phyloP scores from a whole-genome alignment of 768 basidiomycete species.

The Pleurotus citrinopileatus region DNA sequence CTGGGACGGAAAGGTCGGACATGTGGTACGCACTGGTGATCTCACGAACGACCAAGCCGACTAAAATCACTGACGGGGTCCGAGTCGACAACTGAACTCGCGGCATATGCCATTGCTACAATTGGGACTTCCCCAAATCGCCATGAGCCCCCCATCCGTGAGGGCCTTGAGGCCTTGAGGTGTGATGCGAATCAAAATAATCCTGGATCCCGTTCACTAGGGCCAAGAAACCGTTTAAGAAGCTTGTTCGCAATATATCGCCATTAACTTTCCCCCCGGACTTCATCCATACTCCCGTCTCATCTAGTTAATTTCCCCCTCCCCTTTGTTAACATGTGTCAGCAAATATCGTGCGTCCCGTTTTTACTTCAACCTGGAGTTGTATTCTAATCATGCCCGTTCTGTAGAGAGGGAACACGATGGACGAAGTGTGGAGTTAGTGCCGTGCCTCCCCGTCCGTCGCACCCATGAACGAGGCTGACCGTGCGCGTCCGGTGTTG shows the following conservation, averaged over 20 bases:
- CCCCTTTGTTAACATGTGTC: conserved; percentile 51
- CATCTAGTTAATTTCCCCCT: conserved; percentile 1
- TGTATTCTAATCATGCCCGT: conserved; percentile 11
- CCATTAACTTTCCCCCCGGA: conserved; percentile 15
- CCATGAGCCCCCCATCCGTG: conserved; percentile 21
- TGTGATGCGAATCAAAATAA: conserved; percentile 11
- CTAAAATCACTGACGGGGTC: conserved; percentile 25
- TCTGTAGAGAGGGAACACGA: conserved; percentile 67
- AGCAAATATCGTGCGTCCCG: conserved; percentile 66
- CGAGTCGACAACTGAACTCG: conserved; percentile 20
- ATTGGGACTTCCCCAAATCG: conserved; percentile 22
- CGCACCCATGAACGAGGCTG: not conserved
- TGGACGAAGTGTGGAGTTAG: conserved; percentile 71
- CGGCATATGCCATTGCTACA: conserved; percentile 23
- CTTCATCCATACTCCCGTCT: conserved; percentile 14
- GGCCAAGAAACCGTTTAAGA: conserved; percentile 4
- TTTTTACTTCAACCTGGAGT: not conserved
- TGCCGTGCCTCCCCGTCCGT: conserved; percentile 14
- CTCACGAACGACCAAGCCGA: conserved; percentile 26
- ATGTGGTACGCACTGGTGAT: conserved; percentile 27
- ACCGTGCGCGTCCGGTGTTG: not conserved
- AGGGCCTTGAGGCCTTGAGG: conserved; percentile 14
- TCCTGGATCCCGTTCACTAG: conserved; percentile 9
- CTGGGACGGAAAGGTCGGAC: conserved; percentile 22
- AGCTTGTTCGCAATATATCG: conserved; percentile 2